Conservation (phyloP, 352 stramenopile genomes). For the Globisporangium cystogenes region DNA sequence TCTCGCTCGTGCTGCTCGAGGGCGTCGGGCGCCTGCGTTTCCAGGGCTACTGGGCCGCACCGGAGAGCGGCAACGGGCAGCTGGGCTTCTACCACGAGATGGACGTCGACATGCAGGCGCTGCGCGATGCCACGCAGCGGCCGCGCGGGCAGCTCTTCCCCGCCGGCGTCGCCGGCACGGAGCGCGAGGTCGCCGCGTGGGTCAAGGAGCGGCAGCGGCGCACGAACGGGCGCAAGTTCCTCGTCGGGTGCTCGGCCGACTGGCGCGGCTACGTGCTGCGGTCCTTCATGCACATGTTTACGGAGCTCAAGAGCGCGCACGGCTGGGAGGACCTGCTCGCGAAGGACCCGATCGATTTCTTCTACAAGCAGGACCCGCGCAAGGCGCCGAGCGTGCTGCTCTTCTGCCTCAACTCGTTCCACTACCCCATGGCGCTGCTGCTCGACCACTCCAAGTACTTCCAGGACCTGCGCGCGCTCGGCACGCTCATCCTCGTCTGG, state of each 20-base stretch:
- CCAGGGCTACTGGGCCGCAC: slow-evolving; percentile 31
- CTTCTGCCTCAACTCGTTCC: slow-evolving; percentile 76
- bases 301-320: slow-evolving; percentile 53
- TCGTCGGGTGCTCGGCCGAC: slow-evolving; percentile 57
- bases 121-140: slow-evolving; percentile 28
- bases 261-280: slow-evolving; percentile 63
- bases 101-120: slow-evolving; percentile 59
- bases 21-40: slow-evolving; percentile 44
- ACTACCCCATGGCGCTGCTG: slow-evolving; percentile 57
- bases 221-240: slow-evolving; percentile 69
- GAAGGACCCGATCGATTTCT: slow-evolving; percentile 45
- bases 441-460: slow-evolving; percentile 63
- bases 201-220: slow-evolving; percentile 46
- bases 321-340: slow-evolving; percentile 64
- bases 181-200: slow-evolving; percentile 56
- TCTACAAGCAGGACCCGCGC: slow-evolving; percentile 58
- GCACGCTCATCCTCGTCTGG: slow-evolving; percentile 68
- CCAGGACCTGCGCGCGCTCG: slow-evolving; percentile 53
- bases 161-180: slow-evolving; percentile 21
- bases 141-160: slow-evolving; percentile 40
- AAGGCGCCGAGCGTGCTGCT: slow-evolving; percentile 61
- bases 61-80: slow-evolving; percentile 34
- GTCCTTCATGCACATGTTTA: slow-evolving; percentile 62
- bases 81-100: slow-evolving; percentile 80
- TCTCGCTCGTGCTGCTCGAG: slow-evolving; percentile 36